Evolutionary conservation across 106 monocot species (phyloP).

Genomic region (Allium cepa): DNA sequence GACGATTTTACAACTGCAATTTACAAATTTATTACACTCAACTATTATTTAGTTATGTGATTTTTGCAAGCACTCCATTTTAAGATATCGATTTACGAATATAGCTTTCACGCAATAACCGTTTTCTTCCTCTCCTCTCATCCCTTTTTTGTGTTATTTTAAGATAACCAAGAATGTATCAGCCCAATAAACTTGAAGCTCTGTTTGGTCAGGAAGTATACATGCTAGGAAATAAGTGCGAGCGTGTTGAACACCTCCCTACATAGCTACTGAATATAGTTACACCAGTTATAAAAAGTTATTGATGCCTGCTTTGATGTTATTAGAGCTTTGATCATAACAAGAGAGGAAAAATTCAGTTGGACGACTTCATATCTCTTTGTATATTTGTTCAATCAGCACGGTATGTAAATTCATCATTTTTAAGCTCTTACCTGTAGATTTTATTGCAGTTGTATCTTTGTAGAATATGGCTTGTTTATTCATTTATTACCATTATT

Average conservation of each 20-base stretch:
- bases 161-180: neutral
- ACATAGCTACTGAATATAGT: neutral
- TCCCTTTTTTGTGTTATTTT: neutral
- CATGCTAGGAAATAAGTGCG: neutral
- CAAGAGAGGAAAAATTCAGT: conserved; percentile 55
- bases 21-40: too few relatives aligned
- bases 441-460: too few relatives aligned
- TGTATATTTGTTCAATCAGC: conserved; percentile 74
- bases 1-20: too few relatives aligned
- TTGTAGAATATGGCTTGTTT: too few relatives aligned
- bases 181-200: neutral
- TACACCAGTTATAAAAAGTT: conserved; percentile 3
- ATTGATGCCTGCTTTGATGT: conserved; percentile 6
- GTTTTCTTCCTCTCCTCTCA: neutral
- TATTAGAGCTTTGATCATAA: conserved; percentile 66
- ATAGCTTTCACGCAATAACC: too few relatives aligned
- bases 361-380: conserved; percentile 66
- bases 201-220: neutral
- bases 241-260: neutral
- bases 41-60: too few relatives aligned
- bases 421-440: neutral
- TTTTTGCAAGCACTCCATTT: too few relatives aligned
- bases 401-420: conserved; percentile 26
- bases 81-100: too few relatives aligned
- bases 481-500: too few relatives aligned